These are phyloP conservation scores for Clitoria ternatea DNA, from an alignment of 306 rosid species.

Conservation along the genomic window DNA sequence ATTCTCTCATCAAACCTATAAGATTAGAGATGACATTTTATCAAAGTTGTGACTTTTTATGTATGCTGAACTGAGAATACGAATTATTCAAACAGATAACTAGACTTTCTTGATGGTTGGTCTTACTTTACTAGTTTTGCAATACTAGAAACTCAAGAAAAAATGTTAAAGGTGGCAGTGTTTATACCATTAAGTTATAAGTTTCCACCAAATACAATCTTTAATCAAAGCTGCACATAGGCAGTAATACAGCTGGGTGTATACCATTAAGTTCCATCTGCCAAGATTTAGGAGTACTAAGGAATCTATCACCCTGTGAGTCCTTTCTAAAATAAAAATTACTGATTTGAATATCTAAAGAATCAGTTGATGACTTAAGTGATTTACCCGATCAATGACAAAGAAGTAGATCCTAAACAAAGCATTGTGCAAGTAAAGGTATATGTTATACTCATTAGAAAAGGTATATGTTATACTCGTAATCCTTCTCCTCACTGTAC, in stretches of 20 bases:
- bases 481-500: no score
- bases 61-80: background rate
- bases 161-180: background rate
- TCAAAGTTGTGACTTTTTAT: background rate
- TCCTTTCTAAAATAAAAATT: slow-evolving; percentile 12
- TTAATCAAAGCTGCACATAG: background rate
- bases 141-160: slow-evolving; percentile 9
- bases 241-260: background rate
- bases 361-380: background rate
- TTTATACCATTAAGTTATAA: no score
- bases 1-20: slow-evolving; percentile 93
- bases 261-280: background rate
- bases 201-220: slow-evolving; percentile 11
- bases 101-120: background rate
- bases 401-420: slow-evolving; percentile 6
- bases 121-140: background rate
- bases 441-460: no score
- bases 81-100: background rate
- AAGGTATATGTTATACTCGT: no score
- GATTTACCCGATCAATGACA: background rate
- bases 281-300: background rate
- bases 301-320: background rate
- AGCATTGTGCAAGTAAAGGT: background rate
- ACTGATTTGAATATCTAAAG: background rate
- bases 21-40: slow-evolving; percentile 12